phyloP scores from a whole-genome alignment of 83 land plant genomes.

The Isoetes engelmannii region DNA sequence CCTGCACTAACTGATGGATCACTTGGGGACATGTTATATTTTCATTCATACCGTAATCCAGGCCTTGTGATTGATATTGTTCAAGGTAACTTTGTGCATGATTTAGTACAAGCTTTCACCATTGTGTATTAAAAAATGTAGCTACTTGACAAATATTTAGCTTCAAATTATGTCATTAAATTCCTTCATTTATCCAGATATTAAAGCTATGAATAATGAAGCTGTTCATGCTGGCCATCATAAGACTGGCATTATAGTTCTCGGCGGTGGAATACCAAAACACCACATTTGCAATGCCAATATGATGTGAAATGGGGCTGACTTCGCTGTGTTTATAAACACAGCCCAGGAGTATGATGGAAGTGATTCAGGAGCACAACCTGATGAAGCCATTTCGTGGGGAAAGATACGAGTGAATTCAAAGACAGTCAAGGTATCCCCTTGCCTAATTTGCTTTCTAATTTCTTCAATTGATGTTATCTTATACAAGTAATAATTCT shows the following conservation, averaged over 20 bases:
- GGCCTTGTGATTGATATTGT: conserved; percentile 81
- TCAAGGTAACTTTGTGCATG: no score
- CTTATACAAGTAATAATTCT: no score
- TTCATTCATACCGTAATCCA: conserved; percentile 74
- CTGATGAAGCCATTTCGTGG: conserved; percentile 98
- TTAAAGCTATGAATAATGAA: conserved; percentile 82
- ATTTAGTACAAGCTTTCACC: no score
- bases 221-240: conserved; percentile 78
- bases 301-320: conserved; percentile 97
- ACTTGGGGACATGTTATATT: conserved; percentile 87
- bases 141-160: no score
- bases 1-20: conserved; percentile 94
- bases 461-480: no score
- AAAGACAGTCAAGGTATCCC: conserved; percentile 78
- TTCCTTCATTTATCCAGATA: conserved; percentile 69
- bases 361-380: conserved; percentile 94
- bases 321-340: conserved; percentile 88
- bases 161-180: no score
- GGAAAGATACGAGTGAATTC: conserved; percentile 87
- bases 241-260: conserved; percentile 82
- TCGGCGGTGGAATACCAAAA: conserved; percentile 94
- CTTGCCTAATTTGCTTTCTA: no score
- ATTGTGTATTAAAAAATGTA: no score
- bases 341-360: conserved; percentile 99
- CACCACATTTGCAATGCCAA: conserved; percentile 97